Base-by-base conservation (phyloP, 495 filamentous ascomycete genomes). In the Penicillium steckii region DNA sequence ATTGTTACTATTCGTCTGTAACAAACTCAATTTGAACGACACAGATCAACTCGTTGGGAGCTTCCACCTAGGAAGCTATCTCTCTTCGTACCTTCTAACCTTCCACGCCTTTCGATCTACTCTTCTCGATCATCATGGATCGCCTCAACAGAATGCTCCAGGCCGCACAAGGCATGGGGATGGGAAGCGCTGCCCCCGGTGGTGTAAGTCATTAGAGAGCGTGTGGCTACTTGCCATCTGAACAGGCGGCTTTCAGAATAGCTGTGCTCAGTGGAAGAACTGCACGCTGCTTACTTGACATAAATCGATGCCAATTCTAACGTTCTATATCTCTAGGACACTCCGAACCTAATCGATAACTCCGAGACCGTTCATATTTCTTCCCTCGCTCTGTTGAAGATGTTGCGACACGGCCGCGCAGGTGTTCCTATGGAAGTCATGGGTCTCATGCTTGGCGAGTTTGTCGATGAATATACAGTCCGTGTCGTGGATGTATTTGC, bases 381-480 rank as follows among this genome's bases (percentile, higher is more conserved):
- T 22, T 98, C 94, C 25, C 82, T 98, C 56, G 94, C 94, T 56
- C 82, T 98, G 30, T 80, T 98, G 61, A 98, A 98, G 81, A 98
- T 98, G 94, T 79, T 98, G 60, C 85, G 93, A 65, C 94, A 98
- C 70, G 94, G 94, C 60, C 86, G 94, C 60, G 94, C 94, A 44
- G 94, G 94, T 74, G 94, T 98, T 47, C 94, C 94, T 23, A 98
- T 98, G 94, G 94, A 98, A 81, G 94, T 98, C 65, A 98, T 98
- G 94, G 94, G 94, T 38, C 75, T 98, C 64, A 97, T 98, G 94
- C 77, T 97, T 54, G 94, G 94, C 64, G 95, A 97, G 64, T 97
- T 98, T 64, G 92, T 98, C 50, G 94, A 98, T 70, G 94, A 97
- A 76, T 98, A 96, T 67, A 98, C 94, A 55, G 94, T 98, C 44